Conservation (phyloP, 106 monocot genomes). For the Dioscorea zingiberensis region DNA sequence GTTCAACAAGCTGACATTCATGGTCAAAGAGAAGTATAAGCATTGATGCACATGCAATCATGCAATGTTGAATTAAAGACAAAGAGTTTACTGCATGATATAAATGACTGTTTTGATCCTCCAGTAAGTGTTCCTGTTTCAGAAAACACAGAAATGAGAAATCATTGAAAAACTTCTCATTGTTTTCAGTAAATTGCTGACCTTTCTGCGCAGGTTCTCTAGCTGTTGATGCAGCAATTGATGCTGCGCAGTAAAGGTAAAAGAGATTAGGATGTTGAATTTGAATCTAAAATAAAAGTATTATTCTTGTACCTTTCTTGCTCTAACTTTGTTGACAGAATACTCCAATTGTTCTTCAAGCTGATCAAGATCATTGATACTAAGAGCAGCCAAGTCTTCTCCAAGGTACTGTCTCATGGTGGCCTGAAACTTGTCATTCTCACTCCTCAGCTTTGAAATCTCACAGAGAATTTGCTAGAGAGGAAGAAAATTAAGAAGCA, state of each 20-base stretch:
- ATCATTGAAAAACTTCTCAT: not conserved
- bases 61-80: not conserved
- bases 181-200: not conserved
- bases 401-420: constrained; percentile 50
- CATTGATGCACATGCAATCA: not conserved
- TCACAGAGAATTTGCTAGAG: constrained; percentile 49
- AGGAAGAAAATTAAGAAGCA: not conserved
- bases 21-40: not conserved
- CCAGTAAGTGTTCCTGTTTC: constrained; percentile 48
- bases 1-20: constrained; percentile 12
- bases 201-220: constrained; percentile 63
- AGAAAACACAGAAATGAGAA: not conserved
- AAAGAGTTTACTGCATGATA: constrained; percentile 28
- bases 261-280: not conserved
- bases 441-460: constrained; percentile 55
- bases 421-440: constrained; percentile 56
- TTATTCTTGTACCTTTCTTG: constrained; percentile 82
- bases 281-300: too few species aligned
- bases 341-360: constrained; percentile 68
- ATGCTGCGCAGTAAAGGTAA: constrained; percentile 27
- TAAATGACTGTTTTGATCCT: constrained; percentile 48
- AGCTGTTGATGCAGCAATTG: constrained; percentile 61
- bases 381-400: constrained; percentile 45
- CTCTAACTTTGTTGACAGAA: constrained; percentile 59
- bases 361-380: constrained; percentile 34